Evolutionary conservation across 176 grass and related monocot genomes (phyloP), one percentile per base, ranked within the genome.

Genomic region (Oryza glaberrima): DNA sequence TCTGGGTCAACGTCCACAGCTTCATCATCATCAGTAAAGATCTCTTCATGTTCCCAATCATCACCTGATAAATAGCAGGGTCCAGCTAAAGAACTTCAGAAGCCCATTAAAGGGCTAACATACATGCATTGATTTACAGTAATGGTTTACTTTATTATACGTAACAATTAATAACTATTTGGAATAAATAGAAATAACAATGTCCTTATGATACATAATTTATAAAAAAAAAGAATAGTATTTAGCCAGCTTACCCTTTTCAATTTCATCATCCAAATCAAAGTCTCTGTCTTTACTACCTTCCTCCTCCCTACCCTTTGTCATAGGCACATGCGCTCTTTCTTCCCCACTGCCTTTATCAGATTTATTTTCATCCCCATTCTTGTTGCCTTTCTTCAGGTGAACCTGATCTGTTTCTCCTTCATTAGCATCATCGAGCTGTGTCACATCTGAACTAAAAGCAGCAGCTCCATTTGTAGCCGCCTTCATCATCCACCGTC

Each of bases 11-110:
- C 67, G 41, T 92, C 91, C 45, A 87, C 60, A 68, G 88, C 88
- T 75, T 98, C 96, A 52, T 95, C 95, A 72, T 98, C 96, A 78
- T 98, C 93, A 52, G 93, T 98, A 78, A 98, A 98, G 79, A 69
- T 90, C 79, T 98, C 96, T 86, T 90, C 88, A 67, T 98, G 96
- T 66, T 98, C 96, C 96, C 96, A 98, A 76, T 98, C 80, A 46
- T 98, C 96, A 92, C 96, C 91, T 98, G 69, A 84, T 70, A 77
- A 68, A 82, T 25, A 46, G 54, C 17, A 83, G 82, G 46, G 80
- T 83, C 11, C 35, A 86, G 63, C 54, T 44, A 81, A 81, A 78
- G 72, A 85, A 73, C 15, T 67, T 44, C 73, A 74, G 56, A 85
- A 68, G n/a, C 77, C 69, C 76, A 80, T 47, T 58, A 22, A 84